These are phyloP conservation scores for Solanum bulbocastanum DNA, from an alignment of 257 asterid genomes.

Conservation along the genomic window DNA sequence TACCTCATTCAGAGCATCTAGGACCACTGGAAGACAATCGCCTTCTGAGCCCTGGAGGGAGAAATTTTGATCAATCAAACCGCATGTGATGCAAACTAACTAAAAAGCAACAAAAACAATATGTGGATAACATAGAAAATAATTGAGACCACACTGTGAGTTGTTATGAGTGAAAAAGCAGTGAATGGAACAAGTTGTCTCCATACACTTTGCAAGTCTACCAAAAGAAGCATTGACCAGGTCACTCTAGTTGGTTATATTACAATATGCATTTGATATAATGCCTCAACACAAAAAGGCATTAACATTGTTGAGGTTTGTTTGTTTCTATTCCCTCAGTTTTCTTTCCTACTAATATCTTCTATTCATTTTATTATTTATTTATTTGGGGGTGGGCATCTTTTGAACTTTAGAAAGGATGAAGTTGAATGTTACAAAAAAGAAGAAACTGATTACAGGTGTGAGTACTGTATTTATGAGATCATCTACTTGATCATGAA, in stretches of 20 bases:
- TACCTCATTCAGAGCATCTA: constrained; percentile 98
- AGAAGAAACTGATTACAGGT: not conserved
- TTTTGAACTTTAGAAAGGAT: not conserved
- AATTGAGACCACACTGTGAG: not conserved
- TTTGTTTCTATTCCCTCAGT: not conserved
- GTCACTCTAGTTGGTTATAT: not conserved
- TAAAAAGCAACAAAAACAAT: not conserved
- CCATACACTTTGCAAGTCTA: not conserved
- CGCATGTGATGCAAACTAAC: constrained; percentile 2
- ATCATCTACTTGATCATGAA: not conserved
- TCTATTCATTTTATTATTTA: not conserved
- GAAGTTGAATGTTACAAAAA: not conserved
- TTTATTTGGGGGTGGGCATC: not conserved
- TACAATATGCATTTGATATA: not conserved
- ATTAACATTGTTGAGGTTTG: not conserved
- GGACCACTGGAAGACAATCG: constrained; percentile 85
- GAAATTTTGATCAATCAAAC: constrained; percentile 7
- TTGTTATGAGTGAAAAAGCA: not conserved
- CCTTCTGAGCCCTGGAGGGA: constrained; percentile 75
- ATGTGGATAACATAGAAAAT: not conserved
- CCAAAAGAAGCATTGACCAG: not conserved
- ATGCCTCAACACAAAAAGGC: not conserved
- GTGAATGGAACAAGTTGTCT: not conserved
- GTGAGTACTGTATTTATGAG: not conserved
- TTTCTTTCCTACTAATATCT: not conserved